Conservation (phyloP, 257 asterid genomes). For the Ligustrum vulgare region DNA sequence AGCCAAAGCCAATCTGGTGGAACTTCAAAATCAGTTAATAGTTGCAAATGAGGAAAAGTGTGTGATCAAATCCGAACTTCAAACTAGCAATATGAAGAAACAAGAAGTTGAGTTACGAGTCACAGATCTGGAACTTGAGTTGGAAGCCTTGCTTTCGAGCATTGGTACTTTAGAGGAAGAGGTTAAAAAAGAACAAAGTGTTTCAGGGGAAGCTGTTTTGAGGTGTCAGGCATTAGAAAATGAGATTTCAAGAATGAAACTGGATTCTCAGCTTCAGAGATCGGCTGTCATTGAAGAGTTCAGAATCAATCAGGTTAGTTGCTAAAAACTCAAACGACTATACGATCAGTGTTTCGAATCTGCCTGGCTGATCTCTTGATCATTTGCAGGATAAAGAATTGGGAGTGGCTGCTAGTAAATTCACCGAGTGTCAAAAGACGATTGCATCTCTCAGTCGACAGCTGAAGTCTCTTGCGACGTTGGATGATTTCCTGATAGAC, state of each 20-base stretch:
- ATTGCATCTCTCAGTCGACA: conserved; percentile 47
- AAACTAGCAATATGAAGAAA: conserved; percentile 40
- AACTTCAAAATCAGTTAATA: conserved; percentile 44
- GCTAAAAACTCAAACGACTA: too few species aligned
- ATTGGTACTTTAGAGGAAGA: conserved; percentile 40
- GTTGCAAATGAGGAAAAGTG: conserved; percentile 37
- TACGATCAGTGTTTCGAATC: too few species aligned
- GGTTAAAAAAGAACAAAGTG: conserved; percentile 39
- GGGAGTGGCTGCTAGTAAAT: conserved; percentile 44
- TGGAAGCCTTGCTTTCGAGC: conserved; percentile 42
- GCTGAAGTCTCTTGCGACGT: conserved; percentile 37
- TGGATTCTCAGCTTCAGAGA: conserved; percentile 45
- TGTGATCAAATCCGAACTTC: conserved; percentile 39
- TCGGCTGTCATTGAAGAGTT: conserved; percentile 50
- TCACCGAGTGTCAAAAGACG: conserved; percentile 51
- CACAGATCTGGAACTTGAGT: conserved; percentile 38
- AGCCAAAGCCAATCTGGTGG: conserved; percentile 38
- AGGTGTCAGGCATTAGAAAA: conserved; percentile 43
- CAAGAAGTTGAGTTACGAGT: conserved; percentile 49
- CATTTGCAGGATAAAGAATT: conserved; percentile 40
- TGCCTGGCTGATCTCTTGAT: not conserved
- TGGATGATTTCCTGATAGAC: conserved; percentile 41
- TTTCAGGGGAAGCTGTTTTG: conserved; percentile 53
- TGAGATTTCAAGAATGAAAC: conserved; percentile 52
- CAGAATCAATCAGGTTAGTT: conserved; percentile 62